phyloP scores from a whole-genome alignment of 331 rosid genomes.

The Stylosanthes scabra region DNA sequence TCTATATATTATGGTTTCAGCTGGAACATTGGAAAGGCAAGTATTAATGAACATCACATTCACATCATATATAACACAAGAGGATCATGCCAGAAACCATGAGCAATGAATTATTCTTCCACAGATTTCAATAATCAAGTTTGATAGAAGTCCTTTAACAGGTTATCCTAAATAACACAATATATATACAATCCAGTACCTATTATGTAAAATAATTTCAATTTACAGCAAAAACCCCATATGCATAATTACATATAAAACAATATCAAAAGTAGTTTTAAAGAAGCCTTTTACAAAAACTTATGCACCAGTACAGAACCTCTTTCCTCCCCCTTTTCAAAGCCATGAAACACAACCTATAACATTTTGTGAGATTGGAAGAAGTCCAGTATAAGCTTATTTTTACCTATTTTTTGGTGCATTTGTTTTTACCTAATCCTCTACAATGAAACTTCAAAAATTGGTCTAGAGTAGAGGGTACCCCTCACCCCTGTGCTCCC shows the following conservation, averaged over 20 bases:
- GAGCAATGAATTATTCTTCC: conserved; percentile 23
- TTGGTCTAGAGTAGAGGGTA: conserved; percentile 11
- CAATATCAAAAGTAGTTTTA: not conserved
- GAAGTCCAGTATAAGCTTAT: not conserved
- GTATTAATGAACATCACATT: conserved; percentile 33
- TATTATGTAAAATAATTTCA: not conserved
- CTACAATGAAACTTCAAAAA: not conserved
- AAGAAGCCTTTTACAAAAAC: not conserved
- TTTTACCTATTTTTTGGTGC: conserved; percentile 3
- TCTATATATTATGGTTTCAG: conserved; percentile 98
- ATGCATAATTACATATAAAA: not conserved
- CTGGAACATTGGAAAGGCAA: conserved; percentile 69
- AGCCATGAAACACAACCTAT: not conserved
- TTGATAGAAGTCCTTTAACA: conserved; percentile 3
- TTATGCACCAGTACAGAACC: not conserved
- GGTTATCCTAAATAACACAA: conserved; percentile 25
- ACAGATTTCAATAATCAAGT: conserved; percentile 22
- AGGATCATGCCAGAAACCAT: conserved; percentile 22
- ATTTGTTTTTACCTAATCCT: not conserved
- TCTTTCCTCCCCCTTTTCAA: not conserved
- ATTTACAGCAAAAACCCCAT: conserved; percentile 1
- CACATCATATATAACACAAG: conserved; percentile 14
- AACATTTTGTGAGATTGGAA: not conserved
- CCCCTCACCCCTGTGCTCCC: not conserved
- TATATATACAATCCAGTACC: not conserved